Evolutionary conservation across 1,284 basidiomycete species (phyloP).

Genomic region (Sporisorium iseilematis-ciliati): DNA sequence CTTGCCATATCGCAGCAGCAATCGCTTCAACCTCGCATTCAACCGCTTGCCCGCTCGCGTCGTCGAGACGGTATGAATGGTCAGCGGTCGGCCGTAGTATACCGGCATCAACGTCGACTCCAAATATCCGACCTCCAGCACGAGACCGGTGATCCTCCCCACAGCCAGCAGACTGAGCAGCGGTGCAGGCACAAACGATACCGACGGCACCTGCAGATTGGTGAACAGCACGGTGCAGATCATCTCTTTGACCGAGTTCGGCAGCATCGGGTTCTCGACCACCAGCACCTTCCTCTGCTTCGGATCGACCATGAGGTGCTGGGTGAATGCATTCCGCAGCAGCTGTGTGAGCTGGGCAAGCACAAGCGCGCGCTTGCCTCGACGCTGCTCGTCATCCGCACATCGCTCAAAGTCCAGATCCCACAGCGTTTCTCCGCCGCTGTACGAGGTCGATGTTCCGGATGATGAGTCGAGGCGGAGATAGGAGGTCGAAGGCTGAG

Average conservation of each 20-base stretch:
- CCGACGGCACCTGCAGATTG: slow-evolving; percentile 88
- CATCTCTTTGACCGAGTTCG: slow-evolving; percentile 85
- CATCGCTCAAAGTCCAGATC: slow-evolving; percentile 54
- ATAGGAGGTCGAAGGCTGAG: slow-evolving; percentile 37
- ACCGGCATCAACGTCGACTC: slow-evolving; percentile 88
- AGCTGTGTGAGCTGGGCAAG: slow-evolving; percentile 55
- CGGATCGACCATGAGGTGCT: slow-evolving; percentile 87
- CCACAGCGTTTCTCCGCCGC: slow-evolving; percentile 54
- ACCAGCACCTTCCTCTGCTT: slow-evolving; percentile 92
- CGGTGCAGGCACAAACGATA: slow-evolving; percentile 83
- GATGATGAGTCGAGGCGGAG: slow-evolving; percentile 19
- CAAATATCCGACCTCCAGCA: slow-evolving; percentile 89
- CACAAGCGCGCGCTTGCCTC: slow-evolving; percentile 44
- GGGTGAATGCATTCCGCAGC: slow-evolving; percentile 53
- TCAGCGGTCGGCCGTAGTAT: slow-evolving; percentile 57
- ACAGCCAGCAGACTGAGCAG: slow-evolving; percentile 84
- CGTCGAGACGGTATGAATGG: slow-evolving; percentile 29
- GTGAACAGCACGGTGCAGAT: slow-evolving; percentile 88
- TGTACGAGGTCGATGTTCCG: slow-evolving; percentile 12
- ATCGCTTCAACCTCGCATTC: slow-evolving; percentile 25
- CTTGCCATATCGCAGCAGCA: slow-evolving; percentile 46
- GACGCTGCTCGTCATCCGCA: slow-evolving; percentile 39
- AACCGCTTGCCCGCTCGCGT: slow-evolving; percentile 51
- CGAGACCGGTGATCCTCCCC: slow-evolving; percentile 89
- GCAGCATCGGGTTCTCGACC: slow-evolving; percentile 87